Evolutionary conservation across 371 early-diverging fungal genomes (phyloP).

Genomic region (Haplosporangium sp.): DNA sequence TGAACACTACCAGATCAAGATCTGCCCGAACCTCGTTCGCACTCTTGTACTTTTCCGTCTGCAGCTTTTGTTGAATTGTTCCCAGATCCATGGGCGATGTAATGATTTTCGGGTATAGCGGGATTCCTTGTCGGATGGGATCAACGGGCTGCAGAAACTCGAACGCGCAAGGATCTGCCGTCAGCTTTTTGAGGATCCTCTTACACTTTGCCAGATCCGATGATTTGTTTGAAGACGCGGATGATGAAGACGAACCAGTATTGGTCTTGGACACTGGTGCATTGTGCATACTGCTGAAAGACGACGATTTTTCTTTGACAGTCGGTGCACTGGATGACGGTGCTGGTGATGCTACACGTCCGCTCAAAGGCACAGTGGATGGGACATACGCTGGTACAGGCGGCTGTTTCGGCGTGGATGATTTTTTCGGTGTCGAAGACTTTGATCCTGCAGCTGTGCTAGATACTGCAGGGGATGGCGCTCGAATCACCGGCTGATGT

Average conservation of each 20-base stretch:
- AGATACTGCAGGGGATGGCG: background rate
- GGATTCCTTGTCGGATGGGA: constrained; percentile 73
- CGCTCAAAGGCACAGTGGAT: constrained; percentile 13
- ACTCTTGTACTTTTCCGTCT: constrained; percentile 53
- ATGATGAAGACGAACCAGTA: too few relatives aligned
- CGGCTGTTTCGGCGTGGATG: constrained; percentile 15
- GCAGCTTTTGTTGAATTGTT: constrained; percentile 83
- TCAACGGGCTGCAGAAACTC: constrained; percentile 66
- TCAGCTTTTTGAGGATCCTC: constrained; percentile 32
- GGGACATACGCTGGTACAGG: constrained; percentile 35
- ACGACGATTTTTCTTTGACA: constrained; percentile 10
- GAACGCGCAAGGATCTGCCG: constrained; percentile 32
- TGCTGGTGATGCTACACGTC: constrained; percentile 9
- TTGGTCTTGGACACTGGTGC: constrained; percentile 11
- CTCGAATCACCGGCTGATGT: background rate
- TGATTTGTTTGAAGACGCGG: constrained; percentile 11
- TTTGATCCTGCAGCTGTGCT: constrained; percentile 1
- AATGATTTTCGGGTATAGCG: constrained; percentile 85
- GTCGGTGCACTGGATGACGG: background rate
- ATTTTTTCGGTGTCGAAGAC: constrained; percentile 19
- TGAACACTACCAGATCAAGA: constrained; percentile 65
- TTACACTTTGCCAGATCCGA: constrained; percentile 43
- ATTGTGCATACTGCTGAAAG: background rate
- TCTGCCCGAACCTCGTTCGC: constrained; percentile 75
- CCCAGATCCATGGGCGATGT: constrained; percentile 97